Percentiles rank a stretch among this genome's conserved stretches.
Conservation (phyloP, 306 rosid genomes). For the Lathyrus tuberosus region DNA sequence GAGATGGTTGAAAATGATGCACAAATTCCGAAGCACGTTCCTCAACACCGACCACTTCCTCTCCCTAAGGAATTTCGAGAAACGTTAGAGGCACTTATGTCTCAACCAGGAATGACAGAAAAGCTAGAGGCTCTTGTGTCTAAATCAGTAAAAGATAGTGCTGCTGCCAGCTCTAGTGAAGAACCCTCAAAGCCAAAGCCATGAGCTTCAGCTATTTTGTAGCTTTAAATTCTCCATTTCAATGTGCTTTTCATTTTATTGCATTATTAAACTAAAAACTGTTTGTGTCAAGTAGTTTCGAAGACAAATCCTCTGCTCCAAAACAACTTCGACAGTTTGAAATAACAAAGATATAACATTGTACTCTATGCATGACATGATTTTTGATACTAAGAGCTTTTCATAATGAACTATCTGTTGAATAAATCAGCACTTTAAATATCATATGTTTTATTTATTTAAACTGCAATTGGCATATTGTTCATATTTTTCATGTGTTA, state of each 20-base stretch:
- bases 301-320: conserved; percentile 24
- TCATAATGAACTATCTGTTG: neutral
- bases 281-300: conserved; percentile 34
- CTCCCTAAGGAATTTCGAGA: conserved; percentile 74
- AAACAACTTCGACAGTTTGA: conserved; percentile 23
- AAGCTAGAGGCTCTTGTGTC: conserved; percentile 2
- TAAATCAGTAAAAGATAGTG: conserved; percentile 5
- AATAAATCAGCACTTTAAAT: too few species aligned
- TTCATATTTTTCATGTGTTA: too few species aligned
- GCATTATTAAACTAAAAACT: neutral
- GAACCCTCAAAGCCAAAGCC: conserved; percentile 62
- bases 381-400: conserved; percentile 13
- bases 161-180: conserved; percentile 47
- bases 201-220: conserved; percentile 23
- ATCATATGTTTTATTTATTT: too few species aligned
- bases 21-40: conserved; percentile 87
- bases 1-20: conserved; percentile 90
- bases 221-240: conserved; percentile 40
- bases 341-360: conserved; percentile 34
- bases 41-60: conserved; percentile 80
- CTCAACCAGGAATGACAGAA: conserved; percentile 9
- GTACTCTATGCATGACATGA: conserved; percentile 9
- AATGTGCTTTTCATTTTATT: conserved; percentile 20
- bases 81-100: conserved; percentile 53
- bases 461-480: too few species aligned